A percentile compares a stretch with the other conserved stretches of the same genome.
Evolutionary conservation across 2,329 filamentous ascomycete species (phyloP).

Genomic region (Aspergillus clavatus): DNA sequence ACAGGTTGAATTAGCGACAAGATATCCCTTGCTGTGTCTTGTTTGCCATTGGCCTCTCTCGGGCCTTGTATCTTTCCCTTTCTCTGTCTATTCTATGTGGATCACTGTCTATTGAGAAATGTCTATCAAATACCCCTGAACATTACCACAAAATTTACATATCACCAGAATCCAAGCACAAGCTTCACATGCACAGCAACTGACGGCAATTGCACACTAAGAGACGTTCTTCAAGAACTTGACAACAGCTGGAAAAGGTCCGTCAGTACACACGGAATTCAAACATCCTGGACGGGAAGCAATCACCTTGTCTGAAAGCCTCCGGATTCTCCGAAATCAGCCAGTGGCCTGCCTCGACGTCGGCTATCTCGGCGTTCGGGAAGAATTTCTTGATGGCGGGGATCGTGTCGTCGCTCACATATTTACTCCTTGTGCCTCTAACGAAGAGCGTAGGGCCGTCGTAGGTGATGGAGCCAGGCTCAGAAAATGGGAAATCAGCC

Average conservation of each 20-base stretch:
- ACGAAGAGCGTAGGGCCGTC: conserved; percentile 77
- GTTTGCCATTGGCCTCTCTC: neutral
- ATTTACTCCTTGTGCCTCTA: conserved; percentile 37
- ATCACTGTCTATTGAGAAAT: neutral
- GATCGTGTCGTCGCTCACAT: conserved; percentile 38
- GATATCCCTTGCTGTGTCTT: neutral
- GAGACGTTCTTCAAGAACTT: conserved; percentile 27
- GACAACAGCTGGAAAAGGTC: conserved; percentile 25
- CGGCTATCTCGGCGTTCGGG: conserved; percentile 36
- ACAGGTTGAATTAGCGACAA: neutral
- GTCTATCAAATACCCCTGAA: neutral
- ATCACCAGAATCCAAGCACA: neutral
- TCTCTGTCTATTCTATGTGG: neutral
- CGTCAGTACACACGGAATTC: conserved; percentile 9
- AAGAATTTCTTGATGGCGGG: conserved; percentile 41
- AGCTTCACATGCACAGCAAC: neutral
- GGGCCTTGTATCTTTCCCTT: neutral
- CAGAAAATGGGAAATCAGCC: conserved; percentile 82
- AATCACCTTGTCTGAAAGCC: conserved; percentile 37
- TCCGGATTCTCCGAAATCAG: conserved; percentile 44
- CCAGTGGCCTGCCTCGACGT: conserved; percentile 43
- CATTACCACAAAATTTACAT: neutral
- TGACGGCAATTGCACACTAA: conserved; percentile 6
- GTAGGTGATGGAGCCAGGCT: conserved; percentile 64
- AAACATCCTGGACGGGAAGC: neutral